Evolutionary conservation across 2,329 filamentous ascomycete genomes (phyloP).

Genomic region (Apiospora kogelbergensis): DNA sequence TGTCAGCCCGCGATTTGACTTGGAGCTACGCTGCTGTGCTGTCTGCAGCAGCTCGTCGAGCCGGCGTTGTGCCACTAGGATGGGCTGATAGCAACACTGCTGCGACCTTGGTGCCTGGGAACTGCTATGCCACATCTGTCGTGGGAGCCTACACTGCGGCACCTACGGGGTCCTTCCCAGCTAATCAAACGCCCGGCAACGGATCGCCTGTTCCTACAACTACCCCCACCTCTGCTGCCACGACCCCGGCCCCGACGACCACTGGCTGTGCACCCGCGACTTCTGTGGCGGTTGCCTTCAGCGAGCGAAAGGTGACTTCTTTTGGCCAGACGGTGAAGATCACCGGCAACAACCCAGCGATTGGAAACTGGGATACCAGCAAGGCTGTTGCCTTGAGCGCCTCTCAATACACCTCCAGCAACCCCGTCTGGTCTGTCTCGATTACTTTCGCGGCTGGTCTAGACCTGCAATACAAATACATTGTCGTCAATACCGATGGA

Average conservation of each 20-base stretch:
- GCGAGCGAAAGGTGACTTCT: conserved; percentile 54
- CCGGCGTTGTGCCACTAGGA: conserved; percentile 52
- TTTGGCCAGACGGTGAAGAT: conserved; percentile 67
- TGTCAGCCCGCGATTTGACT: conserved; percentile 63
- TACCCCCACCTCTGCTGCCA: conserved; percentile 23
- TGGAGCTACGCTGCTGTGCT: conserved; percentile 51
- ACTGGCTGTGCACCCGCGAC: conserved; percentile 39
- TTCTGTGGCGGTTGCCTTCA: conserved; percentile 62
- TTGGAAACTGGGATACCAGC: conserved; percentile 62
- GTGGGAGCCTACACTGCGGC: conserved; percentile 52
- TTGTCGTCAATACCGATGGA: conserved; percentile 56
- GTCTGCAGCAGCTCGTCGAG: conserved; percentile 58
- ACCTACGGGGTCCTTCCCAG: conserved; percentile 48
- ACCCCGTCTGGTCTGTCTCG: conserved; percentile 61
- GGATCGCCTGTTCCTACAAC: conserved; percentile 17
- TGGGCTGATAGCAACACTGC: conserved; percentile 47
- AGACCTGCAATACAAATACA: conserved; percentile 67
- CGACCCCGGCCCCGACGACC: conserved; percentile 25
- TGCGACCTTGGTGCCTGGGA: conserved; percentile 47
- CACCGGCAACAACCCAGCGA: conserved; percentile 54
- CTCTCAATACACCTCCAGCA: conserved; percentile 54
- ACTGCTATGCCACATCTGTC: conserved; percentile 47
- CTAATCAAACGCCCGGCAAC: conserved; percentile 45
- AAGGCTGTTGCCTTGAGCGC: conserved; percentile 59
- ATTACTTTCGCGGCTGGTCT: conserved; percentile 56